Base-by-base conservation (phyloP, 108 stramenopile species). In the Cyclotella atomus region DNA sequence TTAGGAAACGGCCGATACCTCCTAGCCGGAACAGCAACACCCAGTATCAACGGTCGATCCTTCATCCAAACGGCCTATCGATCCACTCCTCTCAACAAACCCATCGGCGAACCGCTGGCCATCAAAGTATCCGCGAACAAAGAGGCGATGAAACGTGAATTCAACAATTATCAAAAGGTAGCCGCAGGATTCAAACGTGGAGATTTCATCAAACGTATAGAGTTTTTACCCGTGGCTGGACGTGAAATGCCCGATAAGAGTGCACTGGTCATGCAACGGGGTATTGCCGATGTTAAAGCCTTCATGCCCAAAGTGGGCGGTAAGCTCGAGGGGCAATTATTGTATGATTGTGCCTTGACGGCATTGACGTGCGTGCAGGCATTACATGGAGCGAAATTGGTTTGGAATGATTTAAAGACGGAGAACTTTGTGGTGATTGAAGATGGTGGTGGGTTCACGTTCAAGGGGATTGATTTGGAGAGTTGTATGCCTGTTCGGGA, bases 341-440 rank as follows among this genome's bases (percentile, higher is more conserved):
- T 96, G 38, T 75, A 87, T 0, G 90, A 93, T 61, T 88, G 88
- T 41, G 89, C 88, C 8, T 34, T 81, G 14, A 87, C 92, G 33
- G 92, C 86, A 17, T 74, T 88, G 12, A 85, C 80, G 59, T 93
- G 91, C 55, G 72, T 93, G 28, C 87, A 93, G 65, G 91, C 88
- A 0, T 53, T 93, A 52, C 91, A 93, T 73, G 71, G 72, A 24
- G 83, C 87, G 2, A 74, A 79, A 32, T 61, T 96, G 56, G 95
- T 96, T 12, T 96, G 95, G 95, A 96, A 92, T 28, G 95, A 96
- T 70, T 65, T 93, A 56, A 96, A 96, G 67, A 87, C 89, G 25
- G 95, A 96, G 62, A 96, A 96, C 65, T 92, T 96, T 75, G 90
- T 96, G 10, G 88, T 93, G 2, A 79, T 87, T 29, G 45, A 76